These are phyloP conservation scores for Oryza meyeriana DNA, from an alignment of 176 grass and related monocot species.

Conservation along the genomic window DNA sequence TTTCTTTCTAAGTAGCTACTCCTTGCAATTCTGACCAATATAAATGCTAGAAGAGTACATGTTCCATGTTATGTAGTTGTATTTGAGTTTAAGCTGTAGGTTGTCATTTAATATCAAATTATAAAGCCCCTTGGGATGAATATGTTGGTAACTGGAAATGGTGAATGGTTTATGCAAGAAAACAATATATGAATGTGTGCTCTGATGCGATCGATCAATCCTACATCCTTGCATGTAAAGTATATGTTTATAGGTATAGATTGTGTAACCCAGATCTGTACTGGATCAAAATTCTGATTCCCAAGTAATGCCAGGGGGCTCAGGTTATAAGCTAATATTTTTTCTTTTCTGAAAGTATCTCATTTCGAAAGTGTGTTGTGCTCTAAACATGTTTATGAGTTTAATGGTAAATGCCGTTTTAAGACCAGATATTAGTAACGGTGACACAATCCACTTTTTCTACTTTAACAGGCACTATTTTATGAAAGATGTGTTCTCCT, in stretches of 20 bases:
- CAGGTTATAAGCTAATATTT: not conserved
- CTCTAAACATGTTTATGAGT: not conserved
- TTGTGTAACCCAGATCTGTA: not conserved
- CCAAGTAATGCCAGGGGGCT: not conserved
- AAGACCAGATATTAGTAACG: not conserved
- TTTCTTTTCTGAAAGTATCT: not conserved
- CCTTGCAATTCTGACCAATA: not conserved
- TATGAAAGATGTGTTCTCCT: constrained; percentile 87
- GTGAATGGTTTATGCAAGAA: not conserved
- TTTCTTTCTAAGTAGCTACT: no score
- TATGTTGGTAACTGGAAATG: not conserved
- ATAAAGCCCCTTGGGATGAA: not conserved
- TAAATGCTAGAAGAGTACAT: not conserved
- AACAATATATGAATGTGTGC: not conserved
- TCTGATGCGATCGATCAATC: not conserved
- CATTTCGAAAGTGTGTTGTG: not conserved
- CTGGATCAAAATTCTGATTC: not conserved
- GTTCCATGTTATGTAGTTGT: not conserved
- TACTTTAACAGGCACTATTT: constrained; percentile 66
- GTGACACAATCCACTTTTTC: constrained; percentile 3
- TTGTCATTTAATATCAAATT: not conserved
- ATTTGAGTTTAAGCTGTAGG: not conserved
- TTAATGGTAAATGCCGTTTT: constrained; percentile 3
- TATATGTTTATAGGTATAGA: not conserved
- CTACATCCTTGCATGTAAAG: not conserved